Conservation (phyloP, 441 rosid genomes). For the Bocquillonia castaneifolia region DNA sequence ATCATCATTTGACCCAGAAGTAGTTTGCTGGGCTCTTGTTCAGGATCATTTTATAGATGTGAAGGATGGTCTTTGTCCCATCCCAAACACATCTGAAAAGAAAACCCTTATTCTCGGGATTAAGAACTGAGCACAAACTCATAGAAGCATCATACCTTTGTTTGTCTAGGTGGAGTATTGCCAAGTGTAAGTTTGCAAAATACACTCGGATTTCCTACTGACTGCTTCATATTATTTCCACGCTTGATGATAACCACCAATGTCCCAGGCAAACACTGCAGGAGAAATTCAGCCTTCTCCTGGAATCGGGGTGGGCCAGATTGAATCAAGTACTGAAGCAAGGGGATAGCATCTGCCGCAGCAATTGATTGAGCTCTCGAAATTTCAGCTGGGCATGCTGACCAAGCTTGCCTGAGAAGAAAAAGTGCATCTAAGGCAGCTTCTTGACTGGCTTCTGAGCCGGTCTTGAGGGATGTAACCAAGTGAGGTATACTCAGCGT, state of each 20-base stretch:
- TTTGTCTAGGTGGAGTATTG: conserved; percentile 80
- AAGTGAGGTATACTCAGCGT: conserved; percentile 97
- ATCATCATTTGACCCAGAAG: neutral
- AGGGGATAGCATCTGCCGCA: conserved; percentile 97
- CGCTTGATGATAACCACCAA: conserved; percentile 88
- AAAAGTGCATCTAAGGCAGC: conserved; percentile 96
- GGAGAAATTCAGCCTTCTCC: conserved; percentile 93
- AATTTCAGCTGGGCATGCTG: conserved; percentile 98
- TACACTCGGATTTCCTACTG: conserved; percentile 95
- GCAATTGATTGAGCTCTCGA: conserved; percentile 97
- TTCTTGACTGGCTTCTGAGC: conserved; percentile 97
- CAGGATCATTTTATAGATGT: neutral
- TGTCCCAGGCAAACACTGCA: conserved; percentile 99
- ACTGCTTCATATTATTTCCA: conserved; percentile 99
- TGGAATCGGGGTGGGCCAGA: conserved; percentile 99
- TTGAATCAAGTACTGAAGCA: conserved; percentile 93
- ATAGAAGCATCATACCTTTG: conserved; percentile 51
- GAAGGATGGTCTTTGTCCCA: neutral
- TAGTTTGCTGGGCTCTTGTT: too few relatives aligned
- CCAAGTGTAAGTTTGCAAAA: conserved; percentile 94
- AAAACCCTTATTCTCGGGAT: neutral
- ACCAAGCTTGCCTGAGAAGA: conserved; percentile 99
- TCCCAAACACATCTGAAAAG: neutral
- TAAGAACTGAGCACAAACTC: neutral
- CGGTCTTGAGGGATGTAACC: conserved; percentile 90